These are phyloP conservation scores for Amborella trichopoda DNA, from an alignment of 164 flowering plant genomes.

Conservation along the genomic window DNA sequence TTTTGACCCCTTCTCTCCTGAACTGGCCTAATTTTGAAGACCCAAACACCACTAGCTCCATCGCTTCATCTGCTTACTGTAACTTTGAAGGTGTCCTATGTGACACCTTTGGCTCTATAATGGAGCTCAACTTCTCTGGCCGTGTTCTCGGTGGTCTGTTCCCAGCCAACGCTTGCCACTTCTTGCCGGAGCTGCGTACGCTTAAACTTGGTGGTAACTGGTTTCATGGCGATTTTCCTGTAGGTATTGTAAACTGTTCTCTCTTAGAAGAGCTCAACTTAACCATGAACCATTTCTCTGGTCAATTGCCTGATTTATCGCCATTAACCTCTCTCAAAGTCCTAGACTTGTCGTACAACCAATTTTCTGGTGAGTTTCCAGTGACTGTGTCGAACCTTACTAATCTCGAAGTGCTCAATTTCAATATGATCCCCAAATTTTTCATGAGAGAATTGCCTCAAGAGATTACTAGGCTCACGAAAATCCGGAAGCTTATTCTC, in stretches of 20 bases:
- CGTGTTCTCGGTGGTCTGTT: slow-evolving; percentile 52
- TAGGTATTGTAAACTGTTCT: slow-evolving; percentile 47
- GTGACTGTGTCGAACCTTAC: slow-evolving; percentile 57
- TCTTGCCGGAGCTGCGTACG: slow-evolving; percentile 40
- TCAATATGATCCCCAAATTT: slow-evolving; percentile 46
- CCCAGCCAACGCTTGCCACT: slow-evolving; percentile 49
- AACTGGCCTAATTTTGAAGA: no score
- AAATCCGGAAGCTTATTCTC: slow-evolving; percentile 41
- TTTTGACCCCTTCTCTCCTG: no score
- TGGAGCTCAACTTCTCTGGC: slow-evolving; percentile 33
- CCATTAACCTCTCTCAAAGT: slow-evolving; percentile 31
- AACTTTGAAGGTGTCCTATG: slow-evolving; percentile 56
- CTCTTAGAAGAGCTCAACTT: slow-evolving; percentile 55
- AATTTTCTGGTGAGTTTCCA: slow-evolving; percentile 62
- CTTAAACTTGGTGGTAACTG: slow-evolving; percentile 40
- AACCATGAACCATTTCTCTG: slow-evolving; percentile 23
- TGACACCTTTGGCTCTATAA: slow-evolving; percentile 36
- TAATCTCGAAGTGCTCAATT: slow-evolving; percentile 46
- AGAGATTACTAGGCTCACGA: slow-evolving; percentile 29
- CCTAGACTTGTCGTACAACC: slow-evolving; percentile 60
- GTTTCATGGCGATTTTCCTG: slow-evolving; percentile 41
- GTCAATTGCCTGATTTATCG: slow-evolving; percentile 53
- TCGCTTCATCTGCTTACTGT: slow-evolving; percentile 20
- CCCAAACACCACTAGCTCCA: no score
- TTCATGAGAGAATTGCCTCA: slow-evolving; percentile 53